Evolutionary conservation across 1,284 basidiomycete species (phyloP), one percentile per base, ranked within the genome.

Genomic region (Rhodotorula sp.): DNA sequence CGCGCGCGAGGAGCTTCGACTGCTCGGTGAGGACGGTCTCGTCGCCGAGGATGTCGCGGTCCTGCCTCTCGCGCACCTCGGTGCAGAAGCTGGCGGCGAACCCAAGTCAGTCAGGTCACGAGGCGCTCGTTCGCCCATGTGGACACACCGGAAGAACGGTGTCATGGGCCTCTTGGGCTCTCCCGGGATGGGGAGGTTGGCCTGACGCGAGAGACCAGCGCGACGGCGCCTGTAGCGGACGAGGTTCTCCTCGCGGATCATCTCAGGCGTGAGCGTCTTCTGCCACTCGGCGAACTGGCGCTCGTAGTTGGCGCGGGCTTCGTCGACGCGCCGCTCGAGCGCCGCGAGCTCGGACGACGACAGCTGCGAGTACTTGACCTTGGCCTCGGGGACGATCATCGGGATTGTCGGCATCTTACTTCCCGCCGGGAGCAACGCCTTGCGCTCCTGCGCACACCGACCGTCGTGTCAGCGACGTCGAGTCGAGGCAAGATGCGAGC

Each of bases 201-300:
- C 13, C 58, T 64, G 60, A 20, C 26, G 31, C 37, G 62, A 62
- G 37, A 72, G 47, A 16, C 70, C 70, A 28, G 68, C 16, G 59
- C 61, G 64, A n/a, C 68, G 44, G 28, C 70, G 46, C 22, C 31
- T 53, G 37, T 55, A 28, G 6, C 72, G 54, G 15, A 74, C 64
- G 15, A 30, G n/a, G 65, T 74, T 74, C 70, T 74, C 72, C 52
- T 70, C 56, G 58, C 46, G 56, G 55, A 74, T 74, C 70, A 72
- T 69, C 30, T 68, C 70, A 58, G 72, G 72, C 61, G 72, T 72
- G 16, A 74, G 50, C 1, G 56, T 52, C 55, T 44, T 40, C 59
- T 64, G 64, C 70, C 70, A 74, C 55, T 54, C 68, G n/a, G 65
- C 65, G 57, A 72, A 61, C 40, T 68, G 52, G 11, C 57, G 63